Evolutionary conservation across 805 yeast genomes (phyloP), one percentile per base, ranked within the genome.

Genomic region (Phaffomyces thermotolerans): DNA sequence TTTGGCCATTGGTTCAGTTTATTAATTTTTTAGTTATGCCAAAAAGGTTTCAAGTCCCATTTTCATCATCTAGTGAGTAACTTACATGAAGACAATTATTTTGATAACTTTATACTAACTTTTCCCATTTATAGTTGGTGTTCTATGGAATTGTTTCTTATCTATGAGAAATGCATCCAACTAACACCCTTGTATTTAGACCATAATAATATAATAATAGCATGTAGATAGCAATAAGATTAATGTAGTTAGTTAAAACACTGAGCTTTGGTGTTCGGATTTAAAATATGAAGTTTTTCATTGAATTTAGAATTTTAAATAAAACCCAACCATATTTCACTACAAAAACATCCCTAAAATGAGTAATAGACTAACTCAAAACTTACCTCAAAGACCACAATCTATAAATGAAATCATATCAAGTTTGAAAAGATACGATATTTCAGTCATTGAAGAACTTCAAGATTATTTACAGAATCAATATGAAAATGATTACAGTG

Each of bases 131-230:
- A 12, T 18, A 17, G 69, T 93, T 6, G 91, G 95, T 25, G 95
- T 91, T 17, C 66, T 91, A 32, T 91, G 99, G 98, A 91, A 93
- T 59, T 89, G 96, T 42, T 90, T 84, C 66, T 67, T 91, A 40
- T 88, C 95, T 0, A 78, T 86, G 75, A 71, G 85, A 55, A 87
- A 87, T 53, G 81, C 87, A 4, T 64, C 72, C 1, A 58, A 57
- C 38, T 53, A 13, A 34, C 36, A 20, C 22, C 4, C 22, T 20
- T 20, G 5, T 20, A 20, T 20, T 4, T 4, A 20, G 22, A 20
- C 22, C 22, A 20, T 5, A 10, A 8, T 15, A 29, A n/a, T 18
- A 10, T 8, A 18, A 10, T 8, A 18, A 8, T 9, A 27, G 10
- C 29, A 10, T 6, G 14, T 10, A 27, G 14, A 1, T 27, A 27